Conservation (phyloP, 192 early-diverging fungal genomes). For the Coemansia sp. region DNA sequence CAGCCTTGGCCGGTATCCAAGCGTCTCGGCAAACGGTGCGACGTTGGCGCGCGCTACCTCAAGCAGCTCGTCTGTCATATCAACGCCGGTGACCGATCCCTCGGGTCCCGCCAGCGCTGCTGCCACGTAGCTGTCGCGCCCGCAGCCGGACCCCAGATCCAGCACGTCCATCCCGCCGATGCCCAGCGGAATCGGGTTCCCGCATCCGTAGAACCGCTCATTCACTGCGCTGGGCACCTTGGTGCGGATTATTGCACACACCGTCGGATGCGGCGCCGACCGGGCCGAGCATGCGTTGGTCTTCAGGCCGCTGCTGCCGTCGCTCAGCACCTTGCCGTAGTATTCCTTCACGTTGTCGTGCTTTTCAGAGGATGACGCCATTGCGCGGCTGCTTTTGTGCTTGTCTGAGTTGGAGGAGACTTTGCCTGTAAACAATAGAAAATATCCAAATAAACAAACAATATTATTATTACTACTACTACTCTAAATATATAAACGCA, state of each 20-base stretch:
- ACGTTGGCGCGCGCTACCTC: conserved; percentile 34
- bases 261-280: background rate
- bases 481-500: no score
- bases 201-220: conserved; percentile 52
- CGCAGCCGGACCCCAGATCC: conserved; percentile 53
- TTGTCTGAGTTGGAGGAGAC: no score
- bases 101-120: conserved; percentile 43
- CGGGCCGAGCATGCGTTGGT: conserved; percentile 32
- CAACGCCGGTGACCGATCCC: conserved; percentile 50
- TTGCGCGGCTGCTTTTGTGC: no score
- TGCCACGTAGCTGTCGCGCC: conserved; percentile 56
- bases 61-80: conserved; percentile 58
- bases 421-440: no score
- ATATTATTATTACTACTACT: no score
- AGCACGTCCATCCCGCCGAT: conserved; percentile 49
- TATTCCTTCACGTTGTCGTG: conserved; percentile 28
- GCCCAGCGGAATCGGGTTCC: conserved; percentile 46
- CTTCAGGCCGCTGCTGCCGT: conserved; percentile 21
- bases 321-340: conserved; percentile 35
- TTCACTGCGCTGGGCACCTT: conserved; percentile 38
- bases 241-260: conserved; percentile 1
- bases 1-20: conserved; percentile 49
- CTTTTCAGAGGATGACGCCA: background rate
- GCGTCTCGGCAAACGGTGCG: conserved; percentile 16
- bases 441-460: no score